A percentile compares a stretch with the other conserved stretches of the same genome.
Conservation (phyloP, 75 land plant species). For the Pinus tabuliformis region DNA sequence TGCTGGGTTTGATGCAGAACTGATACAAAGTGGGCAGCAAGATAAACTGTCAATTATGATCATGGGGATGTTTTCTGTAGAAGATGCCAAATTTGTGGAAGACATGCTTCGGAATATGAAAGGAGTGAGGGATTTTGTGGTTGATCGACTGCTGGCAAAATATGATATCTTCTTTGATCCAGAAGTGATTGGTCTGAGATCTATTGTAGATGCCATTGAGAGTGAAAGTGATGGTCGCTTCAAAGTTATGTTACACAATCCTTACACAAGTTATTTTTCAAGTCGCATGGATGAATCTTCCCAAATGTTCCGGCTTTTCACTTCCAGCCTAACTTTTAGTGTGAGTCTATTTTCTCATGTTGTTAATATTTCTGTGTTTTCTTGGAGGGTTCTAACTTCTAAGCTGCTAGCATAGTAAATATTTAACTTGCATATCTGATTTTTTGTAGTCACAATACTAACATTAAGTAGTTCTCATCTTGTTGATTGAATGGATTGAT, state of each 20-base stretch:
- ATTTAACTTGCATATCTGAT: neutral
- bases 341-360: slow-evolving; percentile 44
- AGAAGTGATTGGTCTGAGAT: slow-evolving; percentile 69
- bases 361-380: neutral
- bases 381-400: neutral
- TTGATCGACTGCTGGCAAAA: slow-evolving; percentile 43
- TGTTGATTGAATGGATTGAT: neutral
- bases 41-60: slow-evolving; percentile 57
- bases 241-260: slow-evolving; percentile 48
- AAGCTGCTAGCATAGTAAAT: neutral
- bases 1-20: slow-evolving; percentile 91
- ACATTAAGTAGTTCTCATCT: neutral
- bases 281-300: slow-evolving; percentile 59
- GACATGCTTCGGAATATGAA: slow-evolving; percentile 40
- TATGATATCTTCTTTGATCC: slow-evolving; percentile 75
- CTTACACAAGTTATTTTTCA: slow-evolving; percentile 50
- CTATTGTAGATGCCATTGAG: slow-evolving; percentile 72
- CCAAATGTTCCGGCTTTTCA: slow-evolving; percentile 71
- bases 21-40: slow-evolving; percentile 76
- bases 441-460: neutral
- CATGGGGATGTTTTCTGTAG: slow-evolving; percentile 47
- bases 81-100: slow-evolving; percentile 54
- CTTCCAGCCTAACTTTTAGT: slow-evolving; percentile 72
- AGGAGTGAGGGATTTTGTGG: slow-evolving; percentile 59
- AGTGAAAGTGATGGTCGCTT: slow-evolving; percentile 51